These are phyloP conservation scores for Reticulascus tulasneorum DNA, from an alignment of 2,329 filamentous ascomycete genomes.

Conservation along the genomic window DNA sequence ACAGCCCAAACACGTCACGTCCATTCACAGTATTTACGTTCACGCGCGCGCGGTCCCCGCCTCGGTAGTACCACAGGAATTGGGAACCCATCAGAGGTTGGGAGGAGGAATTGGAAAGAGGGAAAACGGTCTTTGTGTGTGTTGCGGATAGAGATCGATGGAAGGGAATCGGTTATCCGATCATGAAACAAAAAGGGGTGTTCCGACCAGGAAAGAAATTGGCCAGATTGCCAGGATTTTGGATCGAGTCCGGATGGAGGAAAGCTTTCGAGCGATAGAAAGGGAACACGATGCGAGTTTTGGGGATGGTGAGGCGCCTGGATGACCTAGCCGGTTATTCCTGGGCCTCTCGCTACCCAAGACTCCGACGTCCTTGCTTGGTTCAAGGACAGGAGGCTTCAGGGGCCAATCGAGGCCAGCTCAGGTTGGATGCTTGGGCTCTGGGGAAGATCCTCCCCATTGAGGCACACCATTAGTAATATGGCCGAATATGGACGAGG, in stretches of 20 bases:
- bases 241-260: constrained; percentile 5
- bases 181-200: constrained; percentile 1
- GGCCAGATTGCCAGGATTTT: constrained; percentile 10
- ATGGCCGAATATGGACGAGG: constrained; percentile 4
- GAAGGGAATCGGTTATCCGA: constrained; percentile 12
- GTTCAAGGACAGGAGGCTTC: constrained; percentile 3
- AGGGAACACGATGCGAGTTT: constrained; percentile 5
- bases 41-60: constrained; percentile 1
- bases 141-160: not conserved
- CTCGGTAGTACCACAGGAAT: not conserved
- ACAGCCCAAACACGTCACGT: constrained; percentile 19
- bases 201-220: not conserved
- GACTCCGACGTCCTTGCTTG: not conserved
- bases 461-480: constrained; percentile 1
- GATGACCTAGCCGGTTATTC: too few relatives aligned
- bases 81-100: constrained; percentile 10
- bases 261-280: constrained; percentile 8
- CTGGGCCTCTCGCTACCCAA: not conserved
- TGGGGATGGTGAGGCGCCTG: constrained; percentile 1
- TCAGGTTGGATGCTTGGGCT: constrained; percentile 3
- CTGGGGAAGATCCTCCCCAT: constrained; percentile 1
- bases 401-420: constrained; percentile 2
- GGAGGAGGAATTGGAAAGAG: constrained; percentile 5
- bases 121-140: constrained; percentile 1
- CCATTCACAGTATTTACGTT: constrained; percentile 11